phyloP scores from a whole-genome alignment of 2,329 filamentous ascomycete species.

The Penicillium sp. region DNA sequence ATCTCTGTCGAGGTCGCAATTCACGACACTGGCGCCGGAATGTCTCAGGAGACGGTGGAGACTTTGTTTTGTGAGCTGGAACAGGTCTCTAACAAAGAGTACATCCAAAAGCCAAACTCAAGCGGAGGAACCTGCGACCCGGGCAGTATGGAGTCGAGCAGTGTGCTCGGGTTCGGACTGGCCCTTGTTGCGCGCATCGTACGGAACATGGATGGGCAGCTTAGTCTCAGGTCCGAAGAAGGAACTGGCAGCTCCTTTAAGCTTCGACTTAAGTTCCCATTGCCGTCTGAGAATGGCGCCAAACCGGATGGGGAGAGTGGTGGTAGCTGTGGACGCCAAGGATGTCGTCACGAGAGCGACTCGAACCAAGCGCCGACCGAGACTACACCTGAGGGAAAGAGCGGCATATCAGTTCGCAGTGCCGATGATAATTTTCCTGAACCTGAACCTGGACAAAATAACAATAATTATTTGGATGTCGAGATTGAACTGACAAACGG shows the following conservation, averaged over 20 bases:
- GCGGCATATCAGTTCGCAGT: constrained; percentile 17
- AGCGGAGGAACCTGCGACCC: constrained; percentile 34
- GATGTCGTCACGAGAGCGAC: not conserved
- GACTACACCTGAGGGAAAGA: not conserved
- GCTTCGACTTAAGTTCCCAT: constrained; percentile 73
- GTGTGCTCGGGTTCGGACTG: constrained; percentile 74
- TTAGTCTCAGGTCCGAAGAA: constrained; percentile 80
- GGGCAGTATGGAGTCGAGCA: constrained; percentile 39
- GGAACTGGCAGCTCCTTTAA: constrained; percentile 80
- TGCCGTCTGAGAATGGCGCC: constrained; percentile 51
- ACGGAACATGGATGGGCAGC: constrained; percentile 83
- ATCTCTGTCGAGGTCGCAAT: constrained; percentile 73
- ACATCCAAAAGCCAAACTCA: constrained; percentile 34
- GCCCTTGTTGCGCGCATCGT: constrained; percentile 81
- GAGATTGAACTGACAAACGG: constrained; percentile 20
- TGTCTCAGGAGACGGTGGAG: constrained; percentile 60
- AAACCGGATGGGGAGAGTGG: not conserved
- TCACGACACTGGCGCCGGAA: constrained; percentile 72
- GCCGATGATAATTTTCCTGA: constrained; percentile 13
- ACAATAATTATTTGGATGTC: constrained; percentile 13
- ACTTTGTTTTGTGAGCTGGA: constrained; percentile 63
- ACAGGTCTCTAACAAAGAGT: constrained; percentile 66
- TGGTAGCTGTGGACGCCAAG: not conserved
- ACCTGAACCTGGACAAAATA: not conserved
- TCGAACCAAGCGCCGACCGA: not conserved